Conservation (phyloP, 2,329 filamentous ascomycete species). For the Monilinia aucupariae region DNA sequence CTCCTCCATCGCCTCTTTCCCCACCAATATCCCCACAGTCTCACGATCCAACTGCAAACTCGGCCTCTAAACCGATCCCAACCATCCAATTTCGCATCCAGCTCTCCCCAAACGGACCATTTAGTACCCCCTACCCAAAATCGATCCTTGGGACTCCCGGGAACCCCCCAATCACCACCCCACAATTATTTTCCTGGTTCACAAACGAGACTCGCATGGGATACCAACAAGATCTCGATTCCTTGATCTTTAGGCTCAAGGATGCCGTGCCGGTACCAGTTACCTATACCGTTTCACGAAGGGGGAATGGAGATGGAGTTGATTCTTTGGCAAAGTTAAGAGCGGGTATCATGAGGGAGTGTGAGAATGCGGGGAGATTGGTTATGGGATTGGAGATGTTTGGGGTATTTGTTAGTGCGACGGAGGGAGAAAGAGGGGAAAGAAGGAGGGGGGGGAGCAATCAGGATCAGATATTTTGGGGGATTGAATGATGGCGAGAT, state of each 20-base stretch:
- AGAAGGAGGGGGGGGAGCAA: not conserved
- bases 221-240: not conserved
- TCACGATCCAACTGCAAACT: too few relatives aligned
- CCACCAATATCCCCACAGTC: not conserved
- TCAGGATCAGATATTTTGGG: not conserved
- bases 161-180: not conserved
- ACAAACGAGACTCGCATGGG: not conserved
- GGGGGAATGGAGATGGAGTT: not conserved
- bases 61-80: not conserved
- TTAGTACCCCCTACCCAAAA: not conserved
- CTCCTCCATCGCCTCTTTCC: not conserved
- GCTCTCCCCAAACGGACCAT: not conserved
- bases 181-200: not conserved
- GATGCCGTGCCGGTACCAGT: not conserved
- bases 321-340: not conserved
- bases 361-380: not conserved
- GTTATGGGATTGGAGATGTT: not conserved
- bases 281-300: not conserved
- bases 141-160: not conserved
- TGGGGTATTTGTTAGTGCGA: not conserved
- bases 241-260: not conserved
- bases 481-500: not conserved
- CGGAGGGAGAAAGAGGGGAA: not conserved
- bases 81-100: conserved; percentile 4
- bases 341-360: not conserved